Percentiles rank a stretch among this genome's conserved stretches.
Conservation (phyloP, 129 eudicot species). For the Escallonia rubra region DNA sequence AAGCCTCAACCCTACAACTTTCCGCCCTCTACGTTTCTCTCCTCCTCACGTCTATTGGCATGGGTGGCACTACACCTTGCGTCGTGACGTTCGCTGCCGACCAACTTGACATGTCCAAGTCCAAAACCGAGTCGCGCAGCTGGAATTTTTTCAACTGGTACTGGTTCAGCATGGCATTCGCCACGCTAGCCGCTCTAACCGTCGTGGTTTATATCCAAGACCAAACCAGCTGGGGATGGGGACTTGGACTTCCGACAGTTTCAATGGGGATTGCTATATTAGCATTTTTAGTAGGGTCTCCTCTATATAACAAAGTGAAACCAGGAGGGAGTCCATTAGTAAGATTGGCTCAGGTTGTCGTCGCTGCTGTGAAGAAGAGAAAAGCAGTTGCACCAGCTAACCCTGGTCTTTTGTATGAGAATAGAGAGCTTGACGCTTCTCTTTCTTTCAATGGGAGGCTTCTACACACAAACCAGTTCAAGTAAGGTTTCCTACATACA, state of each 20-base stretch:
- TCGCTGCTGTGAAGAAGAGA: conserved; percentile 68
- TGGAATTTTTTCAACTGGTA: conserved; percentile 93
- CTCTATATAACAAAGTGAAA: conserved; percentile 51
- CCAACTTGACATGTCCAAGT: conserved; percentile 76
- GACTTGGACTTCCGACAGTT: conserved; percentile 81
- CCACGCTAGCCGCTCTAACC: conserved; percentile 71
- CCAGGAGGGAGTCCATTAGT: conserved; percentile 90
- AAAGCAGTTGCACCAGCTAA: conserved; percentile 38
- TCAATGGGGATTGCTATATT: conserved; percentile 65
- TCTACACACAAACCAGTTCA: conserved; percentile 53
- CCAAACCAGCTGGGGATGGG: conserved; percentile 69
- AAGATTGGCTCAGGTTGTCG: conserved; percentile 67
- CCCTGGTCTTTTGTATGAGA: conserved; percentile 36
- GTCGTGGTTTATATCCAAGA: conserved; percentile 84
- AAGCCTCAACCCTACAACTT: conserved; percentile 71
- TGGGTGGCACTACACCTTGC: conserved; percentile 81
- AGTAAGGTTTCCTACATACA: conserved; percentile 22
- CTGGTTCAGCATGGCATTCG: conserved; percentile 78
- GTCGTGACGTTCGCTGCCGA: conserved; percentile 94
- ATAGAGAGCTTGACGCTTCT: conserved; percentile 60
- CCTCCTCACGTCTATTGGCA: conserved; percentile 67
- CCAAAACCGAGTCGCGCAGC: conserved; percentile 39
- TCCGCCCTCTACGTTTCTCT: conserved; percentile 68
- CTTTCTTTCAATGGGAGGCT: conserved; percentile 73
- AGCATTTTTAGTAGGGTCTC: conserved; percentile 56